A percentile compares a stretch with the other conserved stretches of the same genome.
These are phyloP conservation scores for Melanogaster broomeanus DNA, from an alignment of 768 basidiomycete species.

Conservation along the genomic window DNA sequence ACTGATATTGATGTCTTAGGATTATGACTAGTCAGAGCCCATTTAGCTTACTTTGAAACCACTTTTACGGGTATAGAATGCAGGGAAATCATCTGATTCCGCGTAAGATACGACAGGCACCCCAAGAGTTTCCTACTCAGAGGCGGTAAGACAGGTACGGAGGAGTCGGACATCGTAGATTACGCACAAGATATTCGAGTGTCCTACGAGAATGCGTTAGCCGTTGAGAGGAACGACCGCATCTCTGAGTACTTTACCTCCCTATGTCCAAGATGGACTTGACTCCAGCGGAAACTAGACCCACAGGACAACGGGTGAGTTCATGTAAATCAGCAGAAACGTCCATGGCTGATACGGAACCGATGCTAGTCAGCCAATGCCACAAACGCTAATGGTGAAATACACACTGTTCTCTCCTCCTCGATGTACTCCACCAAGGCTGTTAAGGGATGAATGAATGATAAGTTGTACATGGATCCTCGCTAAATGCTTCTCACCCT, in stretches of 20 bases:
- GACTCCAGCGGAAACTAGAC: constrained; percentile 88
- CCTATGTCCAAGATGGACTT: constrained; percentile 96
- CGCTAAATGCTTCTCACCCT: constrained; percentile 56
- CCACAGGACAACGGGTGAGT: constrained; percentile 86
- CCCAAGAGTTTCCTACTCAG: constrained; percentile 84
- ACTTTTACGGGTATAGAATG: constrained; percentile 86
- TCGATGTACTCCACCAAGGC: constrained; percentile 84
- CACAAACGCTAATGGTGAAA: not conserved
- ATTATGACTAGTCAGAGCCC: not conserved
- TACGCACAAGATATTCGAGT: constrained; percentile 71
- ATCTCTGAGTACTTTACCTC: constrained; percentile 41
- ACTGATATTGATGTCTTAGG: constrained; percentile 42
- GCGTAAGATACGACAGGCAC: constrained; percentile 87
- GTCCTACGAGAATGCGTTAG: constrained; percentile 48
- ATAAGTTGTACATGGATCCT: not conserved
- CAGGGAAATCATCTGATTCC: constrained; percentile 81
- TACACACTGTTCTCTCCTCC: constrained; percentile 65
- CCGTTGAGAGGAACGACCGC: not conserved
- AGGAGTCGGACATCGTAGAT: not conserved
- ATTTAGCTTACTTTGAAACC: constrained; percentile 60
- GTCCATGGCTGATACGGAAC: constrained; percentile 75
- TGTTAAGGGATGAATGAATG: constrained; percentile 26
- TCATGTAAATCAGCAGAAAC: constrained; percentile 93
- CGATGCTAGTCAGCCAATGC: constrained; percentile 1
- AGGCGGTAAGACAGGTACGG: not conserved